Evolutionary conservation across 768 basidiomycete species (phyloP).

Genomic region (Suillus hirtellus): DNA sequence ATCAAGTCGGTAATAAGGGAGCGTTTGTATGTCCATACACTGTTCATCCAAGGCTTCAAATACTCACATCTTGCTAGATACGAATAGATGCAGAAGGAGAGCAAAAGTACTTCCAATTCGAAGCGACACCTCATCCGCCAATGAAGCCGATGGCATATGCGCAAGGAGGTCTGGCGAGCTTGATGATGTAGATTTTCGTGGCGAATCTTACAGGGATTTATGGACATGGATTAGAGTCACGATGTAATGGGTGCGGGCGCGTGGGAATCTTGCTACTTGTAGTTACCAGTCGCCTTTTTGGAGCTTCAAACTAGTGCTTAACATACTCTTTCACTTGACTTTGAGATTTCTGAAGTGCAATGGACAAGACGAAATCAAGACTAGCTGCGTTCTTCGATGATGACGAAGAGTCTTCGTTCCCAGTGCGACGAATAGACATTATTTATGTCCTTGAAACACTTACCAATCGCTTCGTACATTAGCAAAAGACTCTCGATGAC

Average conservation of each 20-base stretch:
- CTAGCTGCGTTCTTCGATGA: constrained; percentile 84
- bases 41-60: constrained; percentile 2
- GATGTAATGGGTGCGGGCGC: constrained; percentile 7
- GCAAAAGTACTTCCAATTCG: constrained; percentile 77
- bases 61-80: constrained; percentile 47
- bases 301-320: neutral
- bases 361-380: constrained; percentile 43
- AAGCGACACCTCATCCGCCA: constrained; percentile 84
- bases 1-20: constrained; percentile 89
- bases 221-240: neutral
- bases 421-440: constrained; percentile 87
- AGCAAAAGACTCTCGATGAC: constrained; percentile 87
- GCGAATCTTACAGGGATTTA: neutral
- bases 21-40: constrained; percentile 66
- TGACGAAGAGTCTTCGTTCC: constrained; percentile 83
- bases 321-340: constrained; percentile 11
- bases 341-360: constrained; percentile 15
- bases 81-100: constrained; percentile 79
- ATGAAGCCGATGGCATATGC: constrained; percentile 94
- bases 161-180: constrained; percentile 59
- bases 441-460: constrained; percentile 55
- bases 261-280: constrained; percentile 26
- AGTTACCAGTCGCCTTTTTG: constrained; percentile 5
- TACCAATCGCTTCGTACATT: constrained; percentile 55
- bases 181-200: constrained; percentile 58